A percentile compares a stretch with the other conserved stretches of the same genome.
phyloP scores from a whole-genome alignment of 441 rosid species.

The Eutrema salsugineum region DNA sequence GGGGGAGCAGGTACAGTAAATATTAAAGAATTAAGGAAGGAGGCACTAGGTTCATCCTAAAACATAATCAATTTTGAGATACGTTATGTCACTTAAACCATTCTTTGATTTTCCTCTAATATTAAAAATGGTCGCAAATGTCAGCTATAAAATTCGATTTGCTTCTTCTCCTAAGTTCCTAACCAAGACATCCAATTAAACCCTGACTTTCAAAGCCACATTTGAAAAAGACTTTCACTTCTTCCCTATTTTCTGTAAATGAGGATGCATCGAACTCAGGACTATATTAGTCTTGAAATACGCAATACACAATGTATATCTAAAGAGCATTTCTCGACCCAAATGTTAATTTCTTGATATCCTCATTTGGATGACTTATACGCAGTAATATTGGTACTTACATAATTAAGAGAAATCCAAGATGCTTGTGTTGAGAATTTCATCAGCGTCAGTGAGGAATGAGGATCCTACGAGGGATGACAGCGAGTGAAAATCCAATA shows the following conservation, averaged over 20 bases:
- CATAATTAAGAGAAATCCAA: not conserved
- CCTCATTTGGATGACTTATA: not conserved
- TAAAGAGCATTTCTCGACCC: not conserved
- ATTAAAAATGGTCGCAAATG: slow-evolving; percentile 13
- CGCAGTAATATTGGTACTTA: not conserved
- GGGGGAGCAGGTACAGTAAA: slow-evolving; percentile 30
- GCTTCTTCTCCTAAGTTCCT: slow-evolving; percentile 26
- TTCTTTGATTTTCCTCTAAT: slow-evolving; percentile 11
- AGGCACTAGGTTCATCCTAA: not conserved
- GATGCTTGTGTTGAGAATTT: not conserved
- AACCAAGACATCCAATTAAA: slow-evolving; percentile 29
- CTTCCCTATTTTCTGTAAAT: not conserved
- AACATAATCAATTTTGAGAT: not conserved
- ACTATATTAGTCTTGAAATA: not conserved
- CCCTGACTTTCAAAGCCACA: slow-evolving; percentile 18
- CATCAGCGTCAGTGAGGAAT: not conserved
- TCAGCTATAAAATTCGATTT: slow-evolving; percentile 18
- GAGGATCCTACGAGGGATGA: slow-evolving; percentile 1
- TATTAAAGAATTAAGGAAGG: slow-evolving; percentile 18
- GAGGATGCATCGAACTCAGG: not conserved
- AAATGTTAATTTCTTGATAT: not conserved
- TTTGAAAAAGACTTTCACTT: not conserved
- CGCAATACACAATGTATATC: not conserved
- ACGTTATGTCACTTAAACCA: slow-evolving; percentile 13
- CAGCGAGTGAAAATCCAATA: not conserved